A percentile compares a stretch with the other conserved stretches of the same genome.
These are phyloP conservation scores for Marsdenia floribunda DNA, from an alignment of 257 asterid species.

Conservation along the genomic window DNA sequence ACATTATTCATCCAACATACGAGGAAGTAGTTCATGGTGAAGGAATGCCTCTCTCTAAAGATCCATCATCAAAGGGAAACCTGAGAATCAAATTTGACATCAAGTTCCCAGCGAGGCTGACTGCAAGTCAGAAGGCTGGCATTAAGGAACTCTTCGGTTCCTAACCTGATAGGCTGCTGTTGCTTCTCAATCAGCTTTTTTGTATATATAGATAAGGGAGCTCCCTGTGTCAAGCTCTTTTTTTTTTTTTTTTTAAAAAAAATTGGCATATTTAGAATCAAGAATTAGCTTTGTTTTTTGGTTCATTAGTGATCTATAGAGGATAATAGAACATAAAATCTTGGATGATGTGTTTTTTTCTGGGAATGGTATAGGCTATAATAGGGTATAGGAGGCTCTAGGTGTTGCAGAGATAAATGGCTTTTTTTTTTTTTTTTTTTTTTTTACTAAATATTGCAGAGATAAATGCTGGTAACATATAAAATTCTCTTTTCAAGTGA, in stretches of 20 bases:
- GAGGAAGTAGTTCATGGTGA: slow-evolving; percentile 39
- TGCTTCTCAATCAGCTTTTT: background rate
- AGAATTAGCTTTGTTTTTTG: background rate
- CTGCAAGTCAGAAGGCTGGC: slow-evolving; percentile 32
- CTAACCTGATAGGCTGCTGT: slow-evolving; percentile 2
- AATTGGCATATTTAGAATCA: background rate
- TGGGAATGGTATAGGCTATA: background rate
- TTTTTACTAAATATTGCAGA: too few species aligned
- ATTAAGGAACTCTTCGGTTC: slow-evolving; percentile 36
- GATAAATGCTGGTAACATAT: background rate
- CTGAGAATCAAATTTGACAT: slow-evolving; percentile 45
- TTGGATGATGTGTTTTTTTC: background rate
- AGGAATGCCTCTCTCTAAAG: slow-evolving; percentile 43
- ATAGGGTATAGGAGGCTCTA: background rate
- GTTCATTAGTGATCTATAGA: background rate
- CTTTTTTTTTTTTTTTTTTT: too few species aligned
- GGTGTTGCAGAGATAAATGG: background rate
- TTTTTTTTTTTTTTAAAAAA: too few species aligned
- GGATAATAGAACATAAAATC: background rate
- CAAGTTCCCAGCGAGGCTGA: slow-evolving; percentile 36
- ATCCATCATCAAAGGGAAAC: slow-evolving; percentile 34
- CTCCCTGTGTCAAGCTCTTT: background rate
- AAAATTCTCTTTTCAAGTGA: background rate
- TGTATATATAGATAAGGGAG: background rate
- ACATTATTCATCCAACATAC: slow-evolving; percentile 27